phyloP scores from a whole-genome alignment of 2,329 filamentous ascomycete genomes.

The Sporothrix humicola region DNA sequence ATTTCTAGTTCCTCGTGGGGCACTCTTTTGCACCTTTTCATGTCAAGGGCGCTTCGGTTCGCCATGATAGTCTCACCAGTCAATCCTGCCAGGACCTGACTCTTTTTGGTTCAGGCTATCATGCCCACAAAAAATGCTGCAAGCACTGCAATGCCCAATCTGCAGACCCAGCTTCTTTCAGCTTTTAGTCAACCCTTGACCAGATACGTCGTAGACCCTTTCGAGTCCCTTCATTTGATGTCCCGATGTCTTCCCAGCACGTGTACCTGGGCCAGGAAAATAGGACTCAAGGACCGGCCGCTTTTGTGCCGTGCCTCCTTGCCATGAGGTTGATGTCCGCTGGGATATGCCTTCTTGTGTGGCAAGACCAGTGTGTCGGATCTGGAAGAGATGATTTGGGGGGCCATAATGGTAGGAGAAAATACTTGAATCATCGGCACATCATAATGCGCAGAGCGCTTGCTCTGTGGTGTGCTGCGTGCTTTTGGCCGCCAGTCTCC shows the following conservation, averaged over 20 bases:
- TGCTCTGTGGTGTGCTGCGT: background rate
- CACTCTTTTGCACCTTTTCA: background rate
- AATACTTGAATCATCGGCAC: too few species aligned
- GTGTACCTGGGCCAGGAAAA: constrained; percentile 2
- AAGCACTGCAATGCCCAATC: too few species aligned
- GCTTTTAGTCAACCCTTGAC: background rate
- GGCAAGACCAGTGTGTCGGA: background rate
- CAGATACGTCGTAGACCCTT: too few species aligned
- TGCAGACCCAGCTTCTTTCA: background rate
- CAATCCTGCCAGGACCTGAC: background rate
- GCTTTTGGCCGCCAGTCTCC: background rate
- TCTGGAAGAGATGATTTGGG: background rate
- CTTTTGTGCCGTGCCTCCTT: constrained; percentile 13
- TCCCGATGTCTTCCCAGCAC: constrained; percentile 6
- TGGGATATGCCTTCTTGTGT: background rate
- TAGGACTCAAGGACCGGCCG: constrained; percentile 13
- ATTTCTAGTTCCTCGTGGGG: background rate
- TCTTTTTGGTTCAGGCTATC: background rate
- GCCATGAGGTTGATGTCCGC: background rate
- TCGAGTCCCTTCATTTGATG: constrained; percentile 1
- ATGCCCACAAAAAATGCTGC: background rate
- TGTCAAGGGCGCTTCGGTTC: background rate
- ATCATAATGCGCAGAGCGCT: too few species aligned
- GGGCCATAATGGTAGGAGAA: background rate
- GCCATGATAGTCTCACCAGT: constrained; percentile 18